These are phyloP conservation scores for Cryptococcus wingfieldii DNA, from an alignment of 1,284 basidiomycete species.

Conservation along the genomic window DNA sequence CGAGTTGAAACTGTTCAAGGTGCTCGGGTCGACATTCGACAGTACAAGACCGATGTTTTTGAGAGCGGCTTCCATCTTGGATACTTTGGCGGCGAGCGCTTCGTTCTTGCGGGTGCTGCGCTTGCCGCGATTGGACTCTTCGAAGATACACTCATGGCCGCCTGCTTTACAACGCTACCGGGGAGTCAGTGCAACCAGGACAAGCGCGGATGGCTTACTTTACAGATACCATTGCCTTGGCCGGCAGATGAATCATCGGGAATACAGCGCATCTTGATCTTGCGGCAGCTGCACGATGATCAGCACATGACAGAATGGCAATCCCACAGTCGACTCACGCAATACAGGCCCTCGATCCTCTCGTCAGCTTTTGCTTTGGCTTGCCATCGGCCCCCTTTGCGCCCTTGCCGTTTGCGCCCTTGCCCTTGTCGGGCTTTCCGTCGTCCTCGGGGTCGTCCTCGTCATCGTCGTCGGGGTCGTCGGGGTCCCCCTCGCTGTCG, in stretches of 20 bases:
- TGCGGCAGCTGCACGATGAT: conserved; percentile 60
- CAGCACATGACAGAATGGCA: not conserved
- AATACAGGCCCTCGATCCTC: conserved; percentile 65
- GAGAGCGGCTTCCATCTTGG: conserved; percentile 87
- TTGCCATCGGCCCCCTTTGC: conserved; percentile 34
- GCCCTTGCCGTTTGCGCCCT: conserved; percentile 8
- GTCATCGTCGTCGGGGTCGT: conserved; percentile 29
- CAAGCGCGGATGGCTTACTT: conserved; percentile 48
- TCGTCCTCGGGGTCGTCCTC: conserved; percentile 35
- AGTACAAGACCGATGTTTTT: conserved; percentile 56
- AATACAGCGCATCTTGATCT: conserved; percentile 98
- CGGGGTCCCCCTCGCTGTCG: conserved; percentile 14
- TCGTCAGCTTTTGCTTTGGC: conserved; percentile 72
- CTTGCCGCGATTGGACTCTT: conserved; percentile 90
- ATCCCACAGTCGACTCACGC: conserved; percentile 23
- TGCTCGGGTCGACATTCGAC: conserved; percentile 64
- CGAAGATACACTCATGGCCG: conserved; percentile 87
- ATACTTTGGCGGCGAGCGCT: conserved; percentile 75
- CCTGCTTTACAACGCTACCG: conserved; percentile 57
- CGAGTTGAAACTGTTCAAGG: conserved; percentile 50
- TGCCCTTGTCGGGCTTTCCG: conserved; percentile 18
- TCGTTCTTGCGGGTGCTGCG: conserved; percentile 83
- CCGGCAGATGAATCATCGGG: conserved; percentile 75
- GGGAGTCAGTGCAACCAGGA: conserved; percentile 29
- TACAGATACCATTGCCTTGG: conserved; percentile 59